These are phyloP conservation scores for Salix exigua DNA, from an alignment of 345 rosid species.

Conservation along the genomic window DNA sequence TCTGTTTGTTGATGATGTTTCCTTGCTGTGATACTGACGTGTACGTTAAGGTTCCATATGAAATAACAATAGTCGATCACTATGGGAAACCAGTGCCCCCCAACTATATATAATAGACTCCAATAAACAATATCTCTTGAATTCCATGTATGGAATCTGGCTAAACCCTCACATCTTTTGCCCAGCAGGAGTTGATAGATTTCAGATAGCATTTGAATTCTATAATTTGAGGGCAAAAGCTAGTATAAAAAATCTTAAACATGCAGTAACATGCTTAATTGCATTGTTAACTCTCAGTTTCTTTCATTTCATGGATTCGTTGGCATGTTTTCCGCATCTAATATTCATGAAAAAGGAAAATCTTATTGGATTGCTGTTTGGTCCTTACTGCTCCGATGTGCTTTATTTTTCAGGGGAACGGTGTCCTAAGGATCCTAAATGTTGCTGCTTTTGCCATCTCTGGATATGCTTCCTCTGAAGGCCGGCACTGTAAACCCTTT, in stretches of 20 bases:
- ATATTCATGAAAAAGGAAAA: background rate
- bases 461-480: constrained; percentile 92
- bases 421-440: constrained; percentile 62
- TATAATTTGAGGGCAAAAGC: background rate
- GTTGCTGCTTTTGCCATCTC: constrained; percentile 98
- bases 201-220: background rate
- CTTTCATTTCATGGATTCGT: background rate
- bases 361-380: constrained; percentile 1
- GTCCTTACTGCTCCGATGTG: background rate
- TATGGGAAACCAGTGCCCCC: background rate
- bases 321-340: background rate
- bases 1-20: constrained; percentile 3
- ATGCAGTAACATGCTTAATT: background rate
- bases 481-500: constrained; percentile 96
- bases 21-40: background rate
- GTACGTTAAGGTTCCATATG: background rate
- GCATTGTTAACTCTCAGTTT: background rate
- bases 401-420: constrained; percentile 57
- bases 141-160: background rate
- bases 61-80: background rate
- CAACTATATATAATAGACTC: background rate
- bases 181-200: background rate
- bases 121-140: background rate
- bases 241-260: background rate
- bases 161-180: background rate